A percentile compares a stretch with the other conserved stretches of the same genome.
phyloP scores from a whole-genome alignment of 306 rosid genomes.

The Sicyos edulis region DNA sequence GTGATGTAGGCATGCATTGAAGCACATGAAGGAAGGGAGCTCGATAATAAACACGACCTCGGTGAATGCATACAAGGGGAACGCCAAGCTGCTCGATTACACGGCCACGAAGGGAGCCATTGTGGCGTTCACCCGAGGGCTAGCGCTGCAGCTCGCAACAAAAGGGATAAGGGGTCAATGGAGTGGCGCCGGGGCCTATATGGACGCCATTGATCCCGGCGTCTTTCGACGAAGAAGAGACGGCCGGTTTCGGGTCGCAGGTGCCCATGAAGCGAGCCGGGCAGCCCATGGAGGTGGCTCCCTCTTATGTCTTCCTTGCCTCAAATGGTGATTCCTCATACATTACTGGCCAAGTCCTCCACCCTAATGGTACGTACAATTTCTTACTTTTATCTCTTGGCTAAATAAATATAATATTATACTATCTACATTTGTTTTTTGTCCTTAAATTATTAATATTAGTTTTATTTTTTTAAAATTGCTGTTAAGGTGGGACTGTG shows the following conservation, averaged over 20 bases:
- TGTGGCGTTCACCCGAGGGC: conserved; percentile 42
- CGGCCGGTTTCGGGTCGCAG: conserved; percentile 33
- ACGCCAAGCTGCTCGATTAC: conserved; percentile 36
- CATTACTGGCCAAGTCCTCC: conserved; percentile 27
- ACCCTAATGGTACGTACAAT: conserved; percentile 24
- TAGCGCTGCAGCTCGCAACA: conserved; percentile 34
- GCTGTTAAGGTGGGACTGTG: conserved; percentile 18
- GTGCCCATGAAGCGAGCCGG: conserved; percentile 48
- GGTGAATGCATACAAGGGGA: conserved; percentile 40
- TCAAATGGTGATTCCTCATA: conserved; percentile 43
- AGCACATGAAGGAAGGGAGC: conserved; percentile 58
- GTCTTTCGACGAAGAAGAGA: conserved; percentile 32
- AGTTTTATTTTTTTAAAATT: too few relatives aligned
- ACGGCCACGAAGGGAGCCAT: conserved; percentile 46
- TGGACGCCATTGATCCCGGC: conserved; percentile 57
- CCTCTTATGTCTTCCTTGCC: conserved; percentile 48
- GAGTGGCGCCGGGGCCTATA: conserved; percentile 57
- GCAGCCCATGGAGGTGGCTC: conserved; percentile 56
- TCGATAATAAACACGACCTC: conserved; percentile 51
- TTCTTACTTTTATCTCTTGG: neutral
- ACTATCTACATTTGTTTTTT: neutral
- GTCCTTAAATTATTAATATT: neutral
- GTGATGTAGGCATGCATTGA: conserved; percentile 53
- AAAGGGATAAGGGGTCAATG: conserved; percentile 58
- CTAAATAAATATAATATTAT: rapidly evolving